Base-by-base conservation (phyloP, 2,329 filamentous ascomycete genomes). In the Purpureocillium takamizusanense region DNA sequence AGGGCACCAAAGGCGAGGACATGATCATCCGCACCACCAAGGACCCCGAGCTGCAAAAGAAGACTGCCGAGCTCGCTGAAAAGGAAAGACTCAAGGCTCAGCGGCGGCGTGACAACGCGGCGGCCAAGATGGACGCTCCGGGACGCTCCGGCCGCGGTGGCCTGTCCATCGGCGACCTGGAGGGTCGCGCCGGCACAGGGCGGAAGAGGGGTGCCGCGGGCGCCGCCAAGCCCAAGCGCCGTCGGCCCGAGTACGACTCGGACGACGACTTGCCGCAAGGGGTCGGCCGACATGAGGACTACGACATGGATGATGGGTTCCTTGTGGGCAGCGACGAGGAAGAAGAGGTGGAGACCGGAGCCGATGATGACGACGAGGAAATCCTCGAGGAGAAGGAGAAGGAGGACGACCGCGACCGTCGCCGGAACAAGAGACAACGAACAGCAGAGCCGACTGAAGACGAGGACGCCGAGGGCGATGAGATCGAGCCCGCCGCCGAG, bases 271-370 rank as follows among this genome's bases (percentile, higher is more conserved):
- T 80, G 28, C 76, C 77, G 13, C 71, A 74, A 29, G 75, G 77
- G 25, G 67, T 66, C 33, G 71, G 72, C 25, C 74, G 76, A 37
- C 73, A 81, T 42, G 82, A 89, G 47, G 82, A 86, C 46, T 90
- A 90, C 54, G 84, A 89, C 45, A 72, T 82, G 54, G 83, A 83
- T 27, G 85, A 90, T 52, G 85, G 82, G 41, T 90, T 90, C 55
- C 74, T 90, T 40, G 85, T 82, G 4, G 70, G 70, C 4, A 87
- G 81, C 50, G 84, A 87, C 47, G 83, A 86, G 42, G 85, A 88
- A 31, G 76, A 88, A 31, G 76, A 75, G 31, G 63, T 68, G 42
- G 76, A 73, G 25, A 76, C 69, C 3, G 77, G 72, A 1, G 75
- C 73, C 5, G 74, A 81, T 1, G 79, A 80, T 1, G 79, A 80